phyloP scores from a whole-genome alignment of 768 basidiomycete species.

The Boletus huronensis region DNA sequence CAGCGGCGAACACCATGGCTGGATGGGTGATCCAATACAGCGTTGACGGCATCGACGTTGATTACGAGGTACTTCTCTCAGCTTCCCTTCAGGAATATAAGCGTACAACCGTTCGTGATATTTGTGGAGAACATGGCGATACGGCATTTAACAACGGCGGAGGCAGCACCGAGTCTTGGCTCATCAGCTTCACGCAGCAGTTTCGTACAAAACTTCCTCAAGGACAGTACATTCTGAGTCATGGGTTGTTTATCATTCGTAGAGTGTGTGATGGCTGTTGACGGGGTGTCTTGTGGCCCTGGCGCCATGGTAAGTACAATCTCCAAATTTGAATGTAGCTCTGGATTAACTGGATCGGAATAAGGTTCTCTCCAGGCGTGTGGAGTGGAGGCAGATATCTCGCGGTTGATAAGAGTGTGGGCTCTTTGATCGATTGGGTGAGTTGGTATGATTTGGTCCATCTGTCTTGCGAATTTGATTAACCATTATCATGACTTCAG shows the following conservation, averaged over 20 bases:
- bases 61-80: constrained; percentile 39
- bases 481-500: not conserved
- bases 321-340: not conserved
- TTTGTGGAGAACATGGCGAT: constrained; percentile 23
- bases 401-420: constrained; percentile 33
- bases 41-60: constrained; percentile 53
- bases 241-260: constrained; percentile 17
- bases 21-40: constrained; percentile 44
- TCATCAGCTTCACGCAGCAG: constrained; percentile 29
- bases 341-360: not conserved
- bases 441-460: not conserved
- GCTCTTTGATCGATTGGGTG: constrained; percentile 45
- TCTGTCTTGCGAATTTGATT: not conserved
- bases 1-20: constrained; percentile 42
- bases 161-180: constrained; percentile 39
- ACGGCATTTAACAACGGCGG: constrained; percentile 29
- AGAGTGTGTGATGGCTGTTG: not conserved
- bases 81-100: not conserved
- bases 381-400: constrained; percentile 37
- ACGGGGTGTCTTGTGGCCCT: constrained; percentile 8
- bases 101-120: not conserved
- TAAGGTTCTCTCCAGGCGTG: constrained; percentile 20
- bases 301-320: constrained; percentile 16
- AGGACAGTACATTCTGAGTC: constrained; percentile 33
- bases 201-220: constrained; percentile 31